Evolutionary conservation across 352 stramenopile species (phyloP), one percentile per base, ranked within the genome.

Genomic region (Albugo laibachii): DNA sequence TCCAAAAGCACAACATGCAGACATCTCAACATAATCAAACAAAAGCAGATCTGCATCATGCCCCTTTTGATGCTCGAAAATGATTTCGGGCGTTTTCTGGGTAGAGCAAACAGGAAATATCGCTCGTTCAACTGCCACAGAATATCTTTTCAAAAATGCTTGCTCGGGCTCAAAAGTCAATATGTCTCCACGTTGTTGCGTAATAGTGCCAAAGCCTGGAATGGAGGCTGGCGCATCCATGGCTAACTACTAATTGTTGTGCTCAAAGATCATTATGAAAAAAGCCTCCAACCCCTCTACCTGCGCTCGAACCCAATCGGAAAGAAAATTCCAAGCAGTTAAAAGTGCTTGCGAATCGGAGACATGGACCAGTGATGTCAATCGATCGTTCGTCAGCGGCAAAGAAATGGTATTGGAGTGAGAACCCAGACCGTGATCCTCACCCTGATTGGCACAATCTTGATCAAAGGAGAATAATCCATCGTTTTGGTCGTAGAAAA

Each of bases 21-120:
- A 69, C 72, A 84, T 84, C 54, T 84, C 72, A 37, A 82, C 38
- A 34, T 58, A 84, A 52, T 54, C 81, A 47, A 83, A 81, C 1
- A 31, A 31, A 31, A 31, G 8, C 24, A 31, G 8, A 31, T 31
- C 24, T 31, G 24, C 24, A 31, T 31, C 24, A 31, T 31, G 8
- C 24, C 8, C 24, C 8, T 8, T 31, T 31, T 31, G 24, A 8
- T 31, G 3, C 24, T 31, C 24, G 24, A 31, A 31, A 3, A 8
- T 10, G 8, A 31, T 31, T 3, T 31, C 8, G 3, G 24, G 24
- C 24, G 24, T 10, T 31, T 31, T 31, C 8, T 31, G 3, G 24
- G 24, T 31, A 3, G 3, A 31, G 8, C 3, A 31, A 31, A 31
- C 3, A 8, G 50, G n/a, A 12, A 35, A n/a, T 37, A n/a, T n/a